These are phyloP conservation scores for Talaromyces piceae DNA, from an alignment of 2,329 filamentous ascomycete species.

Conservation along the genomic window DNA sequence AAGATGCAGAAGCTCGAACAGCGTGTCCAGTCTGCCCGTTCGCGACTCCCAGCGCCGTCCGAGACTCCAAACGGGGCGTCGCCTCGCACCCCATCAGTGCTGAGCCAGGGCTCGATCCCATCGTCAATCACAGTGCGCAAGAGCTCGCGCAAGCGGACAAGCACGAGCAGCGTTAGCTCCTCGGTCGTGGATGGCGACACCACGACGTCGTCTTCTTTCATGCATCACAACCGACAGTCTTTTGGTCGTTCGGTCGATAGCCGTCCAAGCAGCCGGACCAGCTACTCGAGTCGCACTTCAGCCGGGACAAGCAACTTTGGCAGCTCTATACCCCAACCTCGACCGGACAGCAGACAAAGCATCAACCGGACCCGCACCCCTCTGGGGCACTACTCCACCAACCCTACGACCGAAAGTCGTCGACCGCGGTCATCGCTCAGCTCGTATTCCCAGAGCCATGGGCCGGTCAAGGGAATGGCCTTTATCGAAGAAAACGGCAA, in stretches of 20 bases:
- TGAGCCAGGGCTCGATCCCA: slow-evolving; percentile 44
- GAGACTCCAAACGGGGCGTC: slow-evolving; percentile 65
- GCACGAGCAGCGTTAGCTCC: slow-evolving; percentile 36
- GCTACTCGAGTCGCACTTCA: slow-evolving; percentile 42
- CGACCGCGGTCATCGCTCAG: slow-evolving; percentile 67
- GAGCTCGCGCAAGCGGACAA: slow-evolving; percentile 33
- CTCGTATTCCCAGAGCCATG: slow-evolving; percentile 47
- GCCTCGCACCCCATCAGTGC: slow-evolving; percentile 54
- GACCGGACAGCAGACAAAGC: slow-evolving; percentile 60
- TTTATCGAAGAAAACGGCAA: slow-evolving; percentile 44
- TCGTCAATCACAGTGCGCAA: slow-evolving; percentile 50
- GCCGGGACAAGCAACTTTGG: slow-evolving; percentile 33
- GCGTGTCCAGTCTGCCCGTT: slow-evolving; percentile 81
- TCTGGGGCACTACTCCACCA: slow-evolving; percentile 47
- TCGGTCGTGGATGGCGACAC: slow-evolving; percentile 30
- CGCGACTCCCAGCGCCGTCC: slow-evolving; percentile 77
- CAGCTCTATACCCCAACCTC: slow-evolving; percentile 36
- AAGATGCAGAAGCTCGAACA: slow-evolving; percentile 97
- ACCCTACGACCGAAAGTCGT: slow-evolving; percentile 42
- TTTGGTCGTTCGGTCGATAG: slow-evolving; percentile 46
- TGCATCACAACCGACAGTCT: slow-evolving; percentile 37
- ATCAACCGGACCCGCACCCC: slow-evolving; percentile 56
- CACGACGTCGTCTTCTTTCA: slow-evolving; percentile 23
- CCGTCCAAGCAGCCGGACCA: slow-evolving; percentile 68
- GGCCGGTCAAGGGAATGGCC: slow-evolving; percentile 52